These are phyloP conservation scores for Suillus lakei DNA, from an alignment of 768 basidiomycete species.

Conservation along the genomic window DNA sequence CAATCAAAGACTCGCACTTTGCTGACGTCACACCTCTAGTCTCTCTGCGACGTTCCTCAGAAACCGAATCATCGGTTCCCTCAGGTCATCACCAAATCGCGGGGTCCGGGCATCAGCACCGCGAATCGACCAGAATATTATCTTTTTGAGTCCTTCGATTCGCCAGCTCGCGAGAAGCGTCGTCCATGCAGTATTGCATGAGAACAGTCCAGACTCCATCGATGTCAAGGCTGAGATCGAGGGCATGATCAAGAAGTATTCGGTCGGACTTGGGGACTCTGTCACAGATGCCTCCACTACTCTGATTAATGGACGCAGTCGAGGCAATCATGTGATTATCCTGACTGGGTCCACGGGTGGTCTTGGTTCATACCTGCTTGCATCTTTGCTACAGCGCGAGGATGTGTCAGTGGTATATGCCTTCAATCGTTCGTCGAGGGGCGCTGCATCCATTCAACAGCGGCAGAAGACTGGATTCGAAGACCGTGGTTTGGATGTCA, in stretches of 20 bases:
- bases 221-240: conserved; percentile 24
- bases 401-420: conserved; percentile 37
- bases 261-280: conserved; percentile 21
- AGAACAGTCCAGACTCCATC: neutral
- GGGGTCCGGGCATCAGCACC: conserved; percentile 12
- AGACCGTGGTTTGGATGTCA: conserved; percentile 36
- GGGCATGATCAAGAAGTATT: conserved; percentile 39
- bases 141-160: conserved; percentile 48
- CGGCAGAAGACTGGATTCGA: conserved; percentile 35
- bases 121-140: conserved; percentile 37
- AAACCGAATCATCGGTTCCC: conserved; percentile 35
- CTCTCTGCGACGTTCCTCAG: conserved; percentile 42
- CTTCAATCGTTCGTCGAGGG: conserved; percentile 34
- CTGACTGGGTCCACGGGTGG: conserved; percentile 47
- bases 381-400: conserved; percentile 26
- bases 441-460: conserved; percentile 17
- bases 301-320: conserved; percentile 16
- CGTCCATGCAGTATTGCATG: neutral
- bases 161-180: conserved; percentile 34
- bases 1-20: neutral
- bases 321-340: conserved; percentile 43
- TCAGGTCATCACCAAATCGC: conserved; percentile 18
- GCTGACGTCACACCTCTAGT: conserved; percentile 17
- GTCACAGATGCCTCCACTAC: conserved; percentile 15
- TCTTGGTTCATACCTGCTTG: conserved; percentile 42